A percentile compares a stretch with the other conserved stretches of the same genome.
Evolutionary conservation across 78 protist species (phyloP).

Genomic region (Pigoraptor vietnamica): DNA sequence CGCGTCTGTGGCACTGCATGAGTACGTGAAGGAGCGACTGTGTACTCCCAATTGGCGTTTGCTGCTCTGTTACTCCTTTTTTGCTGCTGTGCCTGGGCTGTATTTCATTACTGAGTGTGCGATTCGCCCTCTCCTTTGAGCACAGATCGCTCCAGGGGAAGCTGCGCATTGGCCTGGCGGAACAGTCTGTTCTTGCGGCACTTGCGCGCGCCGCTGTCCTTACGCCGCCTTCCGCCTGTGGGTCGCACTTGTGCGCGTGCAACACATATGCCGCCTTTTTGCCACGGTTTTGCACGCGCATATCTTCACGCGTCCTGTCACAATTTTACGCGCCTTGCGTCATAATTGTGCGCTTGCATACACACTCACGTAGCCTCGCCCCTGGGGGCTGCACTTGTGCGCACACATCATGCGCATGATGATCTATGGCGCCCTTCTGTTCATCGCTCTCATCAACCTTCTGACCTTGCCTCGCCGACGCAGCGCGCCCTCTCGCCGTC

Average conservation of each 20-base stretch:
- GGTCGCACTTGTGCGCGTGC: background rate
- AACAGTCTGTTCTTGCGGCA: conserved; percentile 81
- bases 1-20: too few species aligned
- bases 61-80: background rate
- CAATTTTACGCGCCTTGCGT: background rate
- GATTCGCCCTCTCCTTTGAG: too few species aligned
- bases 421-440: background rate
- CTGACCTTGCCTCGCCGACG: background rate
- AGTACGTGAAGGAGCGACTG: background rate
- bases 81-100: background rate
- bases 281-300: background rate
- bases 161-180: conserved; percentile 92
- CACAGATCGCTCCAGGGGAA: conserved; percentile 60
- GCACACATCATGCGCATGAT: background rate
- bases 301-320: background rate
- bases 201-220: conserved; percentile 76
- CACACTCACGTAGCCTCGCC: too few species aligned
- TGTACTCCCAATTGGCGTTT: too few species aligned
- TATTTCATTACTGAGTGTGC: too few species aligned
- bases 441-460: background rate
- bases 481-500: background rate
- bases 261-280: background rate
- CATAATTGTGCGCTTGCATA: too few species aligned
- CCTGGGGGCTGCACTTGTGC: background rate
- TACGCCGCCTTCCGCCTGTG: conserved; percentile 30